phyloP scores from a whole-genome alignment of 1,284 basidiomycete genomes.

The Ustilago esculenta region DNA sequence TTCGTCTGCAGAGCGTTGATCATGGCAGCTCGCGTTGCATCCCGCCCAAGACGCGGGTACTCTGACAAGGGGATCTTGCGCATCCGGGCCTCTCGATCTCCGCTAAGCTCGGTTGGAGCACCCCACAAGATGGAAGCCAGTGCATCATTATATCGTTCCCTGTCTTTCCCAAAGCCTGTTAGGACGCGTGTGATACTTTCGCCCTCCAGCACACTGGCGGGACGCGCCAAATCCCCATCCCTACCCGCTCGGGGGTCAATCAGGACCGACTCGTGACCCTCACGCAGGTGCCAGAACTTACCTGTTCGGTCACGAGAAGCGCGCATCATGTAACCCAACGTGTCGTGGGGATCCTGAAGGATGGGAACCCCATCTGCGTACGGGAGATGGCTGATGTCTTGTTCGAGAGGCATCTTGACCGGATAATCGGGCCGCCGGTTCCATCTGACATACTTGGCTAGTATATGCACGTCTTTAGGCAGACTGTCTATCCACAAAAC shows the following conservation, averaged over 20 bases:
- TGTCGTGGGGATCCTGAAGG: not conserved
- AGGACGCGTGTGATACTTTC: too few relatives aligned
- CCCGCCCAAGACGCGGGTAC: not conserved
- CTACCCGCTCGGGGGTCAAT: too few relatives aligned
- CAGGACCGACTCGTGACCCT: not conserved
- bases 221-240: too few relatives aligned
- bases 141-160: too few relatives aligned
- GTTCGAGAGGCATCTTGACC: not conserved
- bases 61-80: not conserved
- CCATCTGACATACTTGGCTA: too few relatives aligned
- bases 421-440: too few relatives aligned
- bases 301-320: not conserved
- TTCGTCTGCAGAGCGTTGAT: not conserved
- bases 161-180: too few relatives aligned
- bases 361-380: slow-evolving; percentile 3
- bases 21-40: not conserved
- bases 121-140: not conserved
- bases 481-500: too few relatives aligned
- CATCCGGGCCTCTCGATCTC: not conserved
- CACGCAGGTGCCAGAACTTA: slow-evolving; percentile 4
- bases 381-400: not conserved
- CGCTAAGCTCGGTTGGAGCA: not conserved
- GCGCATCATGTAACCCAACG: slow-evolving; percentile 9
- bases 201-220: too few relatives aligned
- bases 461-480: too few relatives aligned